Evolutionary conservation across 805 yeast species (phyloP).

Genomic region (Candida easanensis): DNA sequence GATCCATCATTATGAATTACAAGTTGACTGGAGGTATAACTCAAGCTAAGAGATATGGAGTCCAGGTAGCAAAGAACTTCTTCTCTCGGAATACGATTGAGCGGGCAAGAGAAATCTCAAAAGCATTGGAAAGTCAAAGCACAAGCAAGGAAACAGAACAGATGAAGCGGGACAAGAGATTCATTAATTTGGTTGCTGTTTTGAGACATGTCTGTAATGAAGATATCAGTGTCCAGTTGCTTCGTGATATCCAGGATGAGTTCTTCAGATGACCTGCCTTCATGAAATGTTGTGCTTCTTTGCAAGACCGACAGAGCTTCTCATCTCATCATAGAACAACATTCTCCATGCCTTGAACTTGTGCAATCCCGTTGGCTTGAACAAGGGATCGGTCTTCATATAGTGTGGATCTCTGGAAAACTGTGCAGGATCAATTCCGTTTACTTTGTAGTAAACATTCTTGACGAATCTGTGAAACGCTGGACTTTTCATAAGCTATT

Average conservation of each 20-base stretch:
- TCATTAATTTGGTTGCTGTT: slow-evolving; percentile 28
- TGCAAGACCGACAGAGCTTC: slow-evolving; percentile 48
- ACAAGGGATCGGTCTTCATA: slow-evolving; percentile 18
- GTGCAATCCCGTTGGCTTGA: slow-evolving; percentile 50
- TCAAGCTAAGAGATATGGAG: slow-evolving; percentile 31
- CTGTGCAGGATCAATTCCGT: slow-evolving; percentile 41
- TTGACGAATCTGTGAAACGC: slow-evolving; percentile 63
- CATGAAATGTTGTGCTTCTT: slow-evolving; percentile 20
- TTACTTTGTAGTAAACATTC: slow-evolving; percentile 58
- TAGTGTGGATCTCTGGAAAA: slow-evolving; percentile 1
- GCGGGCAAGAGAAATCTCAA: slow-evolving; percentile 29
- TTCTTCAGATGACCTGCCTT: slow-evolving; percentile 16
- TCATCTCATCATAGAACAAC: slow-evolving; percentile 60
- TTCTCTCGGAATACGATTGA: slow-evolving; percentile 27
- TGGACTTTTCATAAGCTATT: slow-evolving; percentile 50
- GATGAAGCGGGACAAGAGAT: slow-evolving; percentile 24
- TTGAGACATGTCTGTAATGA: slow-evolving; percentile 20
- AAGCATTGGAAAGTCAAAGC: slow-evolving; percentile 9
- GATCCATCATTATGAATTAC: slow-evolving; percentile 31
- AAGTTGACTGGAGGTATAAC: slow-evolving; percentile 24
- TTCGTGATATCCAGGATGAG: slow-evolving; percentile 27
- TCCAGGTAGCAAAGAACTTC: slow-evolving; percentile 28
- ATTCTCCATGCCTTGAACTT: slow-evolving; percentile 58
- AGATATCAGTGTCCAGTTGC: slow-evolving; percentile 14
- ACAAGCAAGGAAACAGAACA: slow-evolving; percentile 1